These are phyloP conservation scores for Priceomyces carsonii DNA, from an alignment of 805 yeast genomes.

Conservation along the genomic window DNA sequence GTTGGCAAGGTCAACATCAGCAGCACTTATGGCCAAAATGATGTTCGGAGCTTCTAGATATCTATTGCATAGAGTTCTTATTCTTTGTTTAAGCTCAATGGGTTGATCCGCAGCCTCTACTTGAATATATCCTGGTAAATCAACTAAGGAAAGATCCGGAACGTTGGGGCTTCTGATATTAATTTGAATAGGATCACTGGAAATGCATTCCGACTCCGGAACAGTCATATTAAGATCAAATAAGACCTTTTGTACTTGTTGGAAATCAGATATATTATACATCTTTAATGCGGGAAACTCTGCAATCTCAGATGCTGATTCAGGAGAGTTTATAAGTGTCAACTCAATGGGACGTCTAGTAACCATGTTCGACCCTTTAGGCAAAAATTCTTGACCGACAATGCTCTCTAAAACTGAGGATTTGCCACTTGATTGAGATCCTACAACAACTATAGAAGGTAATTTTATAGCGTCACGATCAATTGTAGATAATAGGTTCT, in stretches of 20 bases:
- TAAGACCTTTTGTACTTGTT: conserved; percentile 83
- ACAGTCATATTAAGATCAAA: conserved; percentile 91
- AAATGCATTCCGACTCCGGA: conserved; percentile 79
- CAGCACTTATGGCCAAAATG: conserved; percentile 93
- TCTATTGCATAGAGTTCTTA: conserved; percentile 76
- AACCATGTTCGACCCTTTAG: conserved; percentile 98
- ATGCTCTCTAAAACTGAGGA: conserved; percentile 94
- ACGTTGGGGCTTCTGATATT: conserved; percentile 87
- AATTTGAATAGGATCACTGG: conserved; percentile 91
- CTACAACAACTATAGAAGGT: conserved; percentile 95
- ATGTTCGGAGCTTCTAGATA: conserved; percentile 91
- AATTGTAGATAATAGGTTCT: conserved; percentile 72
- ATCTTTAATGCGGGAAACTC: conserved; percentile 90
- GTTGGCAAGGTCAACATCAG: conserved; percentile 97
- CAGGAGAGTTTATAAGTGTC: conserved; percentile 86
- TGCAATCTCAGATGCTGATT: conserved; percentile 77
- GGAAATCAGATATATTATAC: conserved; percentile 81
- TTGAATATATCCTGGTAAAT: conserved; percentile 96
- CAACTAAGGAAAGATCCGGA: conserved; percentile 89
- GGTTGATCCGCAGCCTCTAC: conserved; percentile 98
- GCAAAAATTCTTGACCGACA: conserved; percentile 97
- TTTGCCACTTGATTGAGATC: conserved; percentile 97
- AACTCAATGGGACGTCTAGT: conserved; percentile 96
- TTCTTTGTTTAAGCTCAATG: conserved; percentile 71
- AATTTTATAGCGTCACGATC: conserved; percentile 78